phyloP scores from a whole-genome alignment of 257 asterid genomes.

The Fraxinus excelsior region DNA sequence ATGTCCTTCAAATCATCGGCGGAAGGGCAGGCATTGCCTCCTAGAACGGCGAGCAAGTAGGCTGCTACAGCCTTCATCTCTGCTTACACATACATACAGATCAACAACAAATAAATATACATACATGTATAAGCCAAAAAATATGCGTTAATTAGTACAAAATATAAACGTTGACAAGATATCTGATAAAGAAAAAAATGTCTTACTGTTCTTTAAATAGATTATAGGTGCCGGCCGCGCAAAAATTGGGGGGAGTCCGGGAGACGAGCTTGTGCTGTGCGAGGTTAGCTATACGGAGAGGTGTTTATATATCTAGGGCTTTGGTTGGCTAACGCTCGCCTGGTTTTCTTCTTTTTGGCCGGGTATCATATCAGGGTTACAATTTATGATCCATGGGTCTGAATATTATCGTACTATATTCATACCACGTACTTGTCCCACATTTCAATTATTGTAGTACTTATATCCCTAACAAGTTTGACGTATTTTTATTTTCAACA shows the following conservation, averaged over 20 bases:
- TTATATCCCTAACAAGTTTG: too few species aligned
- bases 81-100: constrained; percentile 1
- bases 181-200: neutral
- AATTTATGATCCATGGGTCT: neutral
- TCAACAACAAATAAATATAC: neutral
- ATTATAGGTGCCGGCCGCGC: constrained; percentile 11
- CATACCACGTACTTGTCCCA: too few species aligned
- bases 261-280: neutral
- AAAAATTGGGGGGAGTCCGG: neutral
- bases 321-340: neutral
- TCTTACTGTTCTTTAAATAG: constrained; percentile 1
- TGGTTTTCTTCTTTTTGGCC: constrained; percentile 1
- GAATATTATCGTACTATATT: neutral
- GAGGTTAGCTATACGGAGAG: neutral
- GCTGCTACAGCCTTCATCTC: constrained; percentile 45
- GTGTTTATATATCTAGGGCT: constrained; percentile 28
- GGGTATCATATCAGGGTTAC: neutral
- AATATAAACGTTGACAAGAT: neutral
- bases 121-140: neutral
- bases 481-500: too few species aligned
- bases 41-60: constrained; percentile 42
- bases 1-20: constrained; percentile 34
- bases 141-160: neutral
- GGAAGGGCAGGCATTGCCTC: constrained; percentile 40
- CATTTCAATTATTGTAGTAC: too few species aligned